Evolutionary conservation across 2,329 filamentous ascomycete species (phyloP), one percentile per base, ranked within the genome.

Genomic region (Calonectria hongkongensis): DNA sequence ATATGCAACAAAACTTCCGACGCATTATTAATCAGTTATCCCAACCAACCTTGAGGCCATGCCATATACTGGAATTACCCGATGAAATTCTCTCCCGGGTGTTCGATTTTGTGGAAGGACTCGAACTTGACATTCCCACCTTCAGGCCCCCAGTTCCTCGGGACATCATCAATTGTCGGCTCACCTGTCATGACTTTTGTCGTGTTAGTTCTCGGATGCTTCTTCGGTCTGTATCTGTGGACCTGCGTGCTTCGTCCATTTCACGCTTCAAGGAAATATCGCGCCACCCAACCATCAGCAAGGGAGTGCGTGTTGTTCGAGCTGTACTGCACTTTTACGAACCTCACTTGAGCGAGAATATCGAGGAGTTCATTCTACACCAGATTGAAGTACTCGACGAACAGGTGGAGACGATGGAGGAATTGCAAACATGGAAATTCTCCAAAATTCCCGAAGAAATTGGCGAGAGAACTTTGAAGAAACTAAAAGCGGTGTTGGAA

Each of bases 201-300:
- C 48, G 48, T 8, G 27, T 51, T 8, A 28, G 48, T n/a, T 51
- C 48, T 16, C 48, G 48, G 48, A 13, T 28, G 27, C 18, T 51
- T 18, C 27, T 51, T 7, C 48, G 48, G 5, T 51, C 27, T 10
- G 16, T 51, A 3, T 3, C 13, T 8, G 48, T 51, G 15, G 48
- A 51, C 27, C 2, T 51, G 1, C 28, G 48, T 16, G 27, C 15
- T 51, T n/a, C 25, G 16, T 51, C 48, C 27, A 8, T 51, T 3
- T 51, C 48, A 1, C 48, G 48, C 27, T 30, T 51, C 48, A 27
- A 51, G 48, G 48, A 51, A 51, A 51, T 51, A 18, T 51, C 48
- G 16, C 13, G 3, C 13, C 48, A 51, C 27, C 48, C 48, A 4
- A 51, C 28, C 48, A 51, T 51, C 15, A 51, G 48, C 27, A 51